Base-by-base conservation (phyloP, 2,329 filamentous ascomycete species). In the Botrytis cinerea region DNA sequence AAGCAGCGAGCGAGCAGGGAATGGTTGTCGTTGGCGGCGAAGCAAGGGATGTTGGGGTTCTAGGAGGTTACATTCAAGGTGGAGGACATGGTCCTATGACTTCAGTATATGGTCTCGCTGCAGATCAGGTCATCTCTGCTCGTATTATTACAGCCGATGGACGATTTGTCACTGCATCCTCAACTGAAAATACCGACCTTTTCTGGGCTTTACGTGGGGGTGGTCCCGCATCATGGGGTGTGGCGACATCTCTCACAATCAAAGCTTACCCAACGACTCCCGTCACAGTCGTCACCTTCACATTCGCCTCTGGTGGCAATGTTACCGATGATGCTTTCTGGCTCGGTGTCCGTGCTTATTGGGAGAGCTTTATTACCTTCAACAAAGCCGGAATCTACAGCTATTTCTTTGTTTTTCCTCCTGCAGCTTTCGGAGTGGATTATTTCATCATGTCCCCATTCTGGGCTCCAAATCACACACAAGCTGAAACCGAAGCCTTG, bases 41-140 rank as follows among this genome's bases (percentile, higher is more conserved):
- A 84, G 86, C 87, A 38, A 40, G 46, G 2, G 51, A 0, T 14
- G 78, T 78, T 54, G 76, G 76, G 14, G 43, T 76, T 28, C 73
- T 67, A 16, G 78, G 76, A 45, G 90, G 90, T 0, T 92, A 88
- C 63, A 83, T 86, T 3, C 87, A 88, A 32, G 89, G 89, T 0
- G 90, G 88, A 1, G 90, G 90, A 0, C 90, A 92, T 79, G 87
- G 85, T 0, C 80, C 87, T 1, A 81, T 91, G 4, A 80, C 83
- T 0, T 85, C 87, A 0, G 81, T 81, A 1, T 86, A 86, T 72
- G 90, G 90, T 0, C 81, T 92, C 35, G 89, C 82, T 1, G 88
- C 87, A 0, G 90, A 92, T 76, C 87, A 91, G 54, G 70, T 76
- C 61, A 66, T 76, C 48, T 75, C 63, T 8, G 73, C 72, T 54